A percentile compares a stretch with the other conserved stretches of the same genome.
Conservation (phyloP, 495 filamentous ascomycete genomes). For the Bacidia gigantensis region DNA sequence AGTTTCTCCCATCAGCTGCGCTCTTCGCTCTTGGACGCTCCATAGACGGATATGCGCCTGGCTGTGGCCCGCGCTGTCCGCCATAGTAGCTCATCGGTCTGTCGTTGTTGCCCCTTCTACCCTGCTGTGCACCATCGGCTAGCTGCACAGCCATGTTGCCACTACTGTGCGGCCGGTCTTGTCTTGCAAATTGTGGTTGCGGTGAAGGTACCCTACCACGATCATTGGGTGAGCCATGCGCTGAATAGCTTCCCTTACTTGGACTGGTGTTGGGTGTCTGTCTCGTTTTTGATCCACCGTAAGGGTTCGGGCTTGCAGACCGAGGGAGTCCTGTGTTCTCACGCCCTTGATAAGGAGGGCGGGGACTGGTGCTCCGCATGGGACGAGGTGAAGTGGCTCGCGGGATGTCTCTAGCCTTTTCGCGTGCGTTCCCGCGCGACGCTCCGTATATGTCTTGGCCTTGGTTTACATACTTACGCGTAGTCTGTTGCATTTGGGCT, state of each 20-base stretch:
- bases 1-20: conserved; percentile 59
- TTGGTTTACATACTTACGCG: conserved; percentile 72
- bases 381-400: conserved; percentile 38
- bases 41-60: conserved; percentile 14
- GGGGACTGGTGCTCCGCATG: conserved; percentile 42
- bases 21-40: conserved; percentile 61
- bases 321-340: conserved; percentile 6
- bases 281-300: conserved; percentile 8
- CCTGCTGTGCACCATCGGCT: conserved; percentile 33
- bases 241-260: conserved; percentile 22
- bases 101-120: conserved; percentile 9
- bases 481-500: conserved; percentile 85
- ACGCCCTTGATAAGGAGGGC: conserved; percentile 24
- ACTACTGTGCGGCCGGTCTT: conserved; percentile 51
- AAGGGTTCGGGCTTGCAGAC: conserved; percentile 23
- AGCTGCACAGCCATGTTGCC: conserved; percentile 73
- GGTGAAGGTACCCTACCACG: conserved; percentile 43
- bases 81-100: conserved; percentile 28
- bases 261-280: conserved; percentile 16
- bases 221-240: conserved; percentile 42
- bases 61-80: conserved; percentile 14
- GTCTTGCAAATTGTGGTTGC: conserved; percentile 42
- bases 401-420: conserved; percentile 27
- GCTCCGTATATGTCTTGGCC: conserved; percentile 63
- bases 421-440: conserved; percentile 22